Evolutionary conservation across 2,329 filamentous ascomycete species (phyloP).

Genomic region (Epicoccum nigrum): DNA sequence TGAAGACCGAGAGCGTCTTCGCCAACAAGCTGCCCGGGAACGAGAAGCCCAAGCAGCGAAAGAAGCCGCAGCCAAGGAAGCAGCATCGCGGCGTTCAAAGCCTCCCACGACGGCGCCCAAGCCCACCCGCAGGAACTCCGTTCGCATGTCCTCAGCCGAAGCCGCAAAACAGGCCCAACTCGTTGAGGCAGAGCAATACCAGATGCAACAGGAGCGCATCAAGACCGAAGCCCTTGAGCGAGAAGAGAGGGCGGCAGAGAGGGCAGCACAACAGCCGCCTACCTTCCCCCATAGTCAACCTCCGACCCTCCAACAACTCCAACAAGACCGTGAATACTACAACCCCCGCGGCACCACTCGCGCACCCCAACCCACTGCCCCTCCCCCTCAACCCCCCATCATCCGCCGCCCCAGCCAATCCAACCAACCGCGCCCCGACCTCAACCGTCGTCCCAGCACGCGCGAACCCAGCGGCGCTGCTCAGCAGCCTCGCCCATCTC

Average conservation of each 20-base stretch:
- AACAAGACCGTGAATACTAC: slow-evolving; percentile 32
- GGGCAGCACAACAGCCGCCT: too few species aligned
- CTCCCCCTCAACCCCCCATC: neutral
- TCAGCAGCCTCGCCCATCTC: neutral
- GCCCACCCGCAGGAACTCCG: slow-evolving; percentile 27
- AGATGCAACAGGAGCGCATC: slow-evolving; percentile 32
- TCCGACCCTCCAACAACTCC: slow-evolving; percentile 25
- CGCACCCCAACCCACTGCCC: neutral
- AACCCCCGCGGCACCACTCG: slow-evolving; percentile 27
- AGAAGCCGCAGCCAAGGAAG: slow-evolving; percentile 8
- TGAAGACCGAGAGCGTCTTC: slow-evolving; percentile 21
- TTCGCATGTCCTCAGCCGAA: slow-evolving; percentile 14
- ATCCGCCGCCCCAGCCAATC: slow-evolving; percentile 1
- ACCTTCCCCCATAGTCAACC: neutral
- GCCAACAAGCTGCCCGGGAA: slow-evolving; percentile 2
- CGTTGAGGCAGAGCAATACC: slow-evolving; percentile 26
- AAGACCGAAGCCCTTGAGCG: slow-evolving; percentile 33
- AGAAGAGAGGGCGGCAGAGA: slow-evolving; percentile 22
- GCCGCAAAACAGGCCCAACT: slow-evolving; percentile 25
- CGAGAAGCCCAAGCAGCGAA: slow-evolving; percentile 7
- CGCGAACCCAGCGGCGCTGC: neutral
- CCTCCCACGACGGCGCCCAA: slow-evolving; percentile 2
- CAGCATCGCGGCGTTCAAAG: slow-evolving; percentile 1
- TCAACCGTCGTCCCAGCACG: neutral
- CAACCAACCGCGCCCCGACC: neutral